Conservation (phyloP, 2,329 filamentous ascomycete species). For the Fonsecaea monophora region DNA sequence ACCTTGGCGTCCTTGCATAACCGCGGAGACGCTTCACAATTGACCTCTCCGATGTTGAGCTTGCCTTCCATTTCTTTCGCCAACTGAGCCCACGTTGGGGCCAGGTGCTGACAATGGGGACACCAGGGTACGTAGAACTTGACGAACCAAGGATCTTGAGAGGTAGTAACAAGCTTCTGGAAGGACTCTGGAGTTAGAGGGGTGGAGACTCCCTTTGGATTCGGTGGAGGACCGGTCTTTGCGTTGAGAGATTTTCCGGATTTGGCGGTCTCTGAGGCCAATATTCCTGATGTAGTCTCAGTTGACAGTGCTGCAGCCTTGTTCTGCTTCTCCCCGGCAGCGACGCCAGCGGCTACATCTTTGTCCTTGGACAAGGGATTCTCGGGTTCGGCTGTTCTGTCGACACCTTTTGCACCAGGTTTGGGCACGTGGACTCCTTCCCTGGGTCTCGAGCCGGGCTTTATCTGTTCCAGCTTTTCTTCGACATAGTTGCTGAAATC, state of each 20-base stretch:
- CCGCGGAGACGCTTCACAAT: constrained; percentile 83
- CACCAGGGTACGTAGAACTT: constrained; percentile 99
- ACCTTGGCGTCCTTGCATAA: constrained; percentile 92
- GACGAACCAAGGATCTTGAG: constrained; percentile 94
- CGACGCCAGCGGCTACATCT: constrained; percentile 47
- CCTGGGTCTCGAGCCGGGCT: constrained; percentile 78
- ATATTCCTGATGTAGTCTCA: constrained; percentile 45
- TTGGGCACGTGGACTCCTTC: constrained; percentile 72
- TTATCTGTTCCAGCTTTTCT: constrained; percentile 74
- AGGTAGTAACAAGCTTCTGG: constrained; percentile 81
- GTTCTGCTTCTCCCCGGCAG: constrained; percentile 52
- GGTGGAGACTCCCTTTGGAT: constrained; percentile 76
- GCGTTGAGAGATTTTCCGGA: constrained; percentile 59
- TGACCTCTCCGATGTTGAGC: constrained; percentile 93
- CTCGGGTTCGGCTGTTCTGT: constrained; percentile 49
- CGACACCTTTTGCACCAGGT: constrained; percentile 66
- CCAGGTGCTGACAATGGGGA: constrained; percentile 90
- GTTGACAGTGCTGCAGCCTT: constrained; percentile 45
- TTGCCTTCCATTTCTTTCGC: constrained; percentile 88
- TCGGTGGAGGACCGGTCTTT: constrained; percentile 63
- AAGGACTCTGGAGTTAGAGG: constrained; percentile 83
- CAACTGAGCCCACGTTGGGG: constrained; percentile 86
- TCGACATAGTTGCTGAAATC: constrained; percentile 75
- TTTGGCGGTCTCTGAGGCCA: constrained; percentile 46
- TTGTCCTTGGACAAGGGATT: constrained; percentile 53